A percentile compares a stretch with the other conserved stretches of the same genome.
These are phyloP conservation scores for Aspergillus terreus DNA, from an alignment of 2,329 filamentous ascomycete genomes.

Conservation along the genomic window DNA sequence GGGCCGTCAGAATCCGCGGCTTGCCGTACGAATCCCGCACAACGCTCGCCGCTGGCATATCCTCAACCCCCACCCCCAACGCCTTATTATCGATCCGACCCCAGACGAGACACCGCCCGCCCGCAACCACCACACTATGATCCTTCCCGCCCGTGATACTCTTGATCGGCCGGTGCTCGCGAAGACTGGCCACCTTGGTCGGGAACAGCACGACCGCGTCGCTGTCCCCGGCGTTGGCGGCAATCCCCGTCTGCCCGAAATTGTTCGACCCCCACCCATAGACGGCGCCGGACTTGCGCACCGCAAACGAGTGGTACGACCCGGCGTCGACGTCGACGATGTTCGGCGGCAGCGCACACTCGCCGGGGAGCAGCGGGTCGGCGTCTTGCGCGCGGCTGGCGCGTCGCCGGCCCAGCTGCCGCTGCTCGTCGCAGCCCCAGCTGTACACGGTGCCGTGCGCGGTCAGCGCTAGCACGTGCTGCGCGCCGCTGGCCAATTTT, in stretches of 20 bases:
- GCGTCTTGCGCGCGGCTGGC: constrained; percentile 51
- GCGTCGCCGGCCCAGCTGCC: constrained; percentile 61
- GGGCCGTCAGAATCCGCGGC: constrained; percentile 13
- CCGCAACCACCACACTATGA: constrained; percentile 17
- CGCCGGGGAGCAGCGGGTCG: constrained; percentile 48
- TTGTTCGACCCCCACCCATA: constrained; percentile 80
- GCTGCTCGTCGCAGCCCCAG: constrained; percentile 71
- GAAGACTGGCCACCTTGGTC: constrained; percentile 6
- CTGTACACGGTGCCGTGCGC: constrained; percentile 61
- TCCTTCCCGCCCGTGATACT: constrained; percentile 15
- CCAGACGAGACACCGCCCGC: constrained; percentile 17
- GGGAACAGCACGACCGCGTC: constrained; percentile 23
- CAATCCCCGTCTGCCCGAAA: constrained; percentile 68
- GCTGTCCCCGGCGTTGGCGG: constrained; percentile 57
- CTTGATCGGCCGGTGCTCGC: constrained; percentile 4
- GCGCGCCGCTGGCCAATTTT: constrained; percentile 62
- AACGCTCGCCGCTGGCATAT: constrained; percentile 10
- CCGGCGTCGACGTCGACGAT: constrained; percentile 40
- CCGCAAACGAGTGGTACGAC: constrained; percentile 46
- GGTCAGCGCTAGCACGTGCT: constrained; percentile 68
- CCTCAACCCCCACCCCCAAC: constrained; percentile 7
- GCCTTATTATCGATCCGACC: constrained; percentile 17
- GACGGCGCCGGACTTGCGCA: constrained; percentile 35
- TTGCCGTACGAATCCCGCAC: constrained; percentile 7
- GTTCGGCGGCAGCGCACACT: constrained; percentile 49